Evolutionary conservation across 2,329 filamentous ascomycete species (phyloP), one percentile per base, ranked within the genome.

Genomic region (Bretziella fagacearum): DNA sequence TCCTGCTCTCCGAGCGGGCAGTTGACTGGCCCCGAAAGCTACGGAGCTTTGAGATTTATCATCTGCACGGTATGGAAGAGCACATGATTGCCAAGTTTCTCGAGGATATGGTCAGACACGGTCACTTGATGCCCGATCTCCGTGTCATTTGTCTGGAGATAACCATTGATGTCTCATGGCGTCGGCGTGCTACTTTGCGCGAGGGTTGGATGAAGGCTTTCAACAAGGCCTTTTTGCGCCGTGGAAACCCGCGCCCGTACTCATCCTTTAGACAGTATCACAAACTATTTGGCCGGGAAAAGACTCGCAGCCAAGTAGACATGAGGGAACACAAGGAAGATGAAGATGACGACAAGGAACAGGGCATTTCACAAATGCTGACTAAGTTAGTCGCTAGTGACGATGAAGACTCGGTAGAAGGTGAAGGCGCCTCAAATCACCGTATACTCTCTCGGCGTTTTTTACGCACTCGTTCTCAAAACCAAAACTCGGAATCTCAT

Each of bases 81-180:
- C 68, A 72, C 27, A 74, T 77, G 0, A 85, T 85, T 0, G 76
- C 83, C 54, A 77, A 75, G 49, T 84, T 95, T 55, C 82, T 95
- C 54, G 70, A 74, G 33, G 91, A 84, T 13, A 66, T 96, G 2
- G 71, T 89, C 18, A 71, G 86, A 49, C 76, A 74, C 43, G 84
- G 86, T 0, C 65, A 70, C 1, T 62, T 70, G 2, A 60, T 96
- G 18, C 73, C 69, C 0, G 65, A 76, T 49, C 69, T 96, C 20
- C 78, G 85, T 6, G 68, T 71, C 36, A 64, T 95, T 8, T 69
- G 73, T 1, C 73, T 95, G 53, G 83, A 80, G 55, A 79, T 81
- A 1, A 89, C 85, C 60, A 67, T 95, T 41, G 77, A 87, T 56
- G 73, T 77, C 39, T 78, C 81, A 8, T 94, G 86, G 84, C 79